These are phyloP conservation scores for Fragaria ananassa DNA, from an alignment of 306 rosid genomes.

Conservation along the genomic window DNA sequence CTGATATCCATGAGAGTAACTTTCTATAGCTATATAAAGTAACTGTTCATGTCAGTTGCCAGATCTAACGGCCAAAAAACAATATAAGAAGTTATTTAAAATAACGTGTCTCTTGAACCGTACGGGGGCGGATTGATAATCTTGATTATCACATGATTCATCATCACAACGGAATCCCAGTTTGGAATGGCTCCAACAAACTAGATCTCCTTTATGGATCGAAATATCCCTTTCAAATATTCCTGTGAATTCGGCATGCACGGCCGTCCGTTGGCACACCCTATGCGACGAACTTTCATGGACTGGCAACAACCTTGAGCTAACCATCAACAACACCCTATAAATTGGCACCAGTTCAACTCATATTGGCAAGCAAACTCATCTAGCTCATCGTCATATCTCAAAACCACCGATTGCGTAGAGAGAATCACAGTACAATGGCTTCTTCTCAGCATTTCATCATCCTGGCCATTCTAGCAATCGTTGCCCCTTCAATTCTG, in stretches of 20 bases:
- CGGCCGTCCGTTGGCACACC: neutral
- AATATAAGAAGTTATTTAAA: too few species aligned
- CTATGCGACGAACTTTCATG: neutral
- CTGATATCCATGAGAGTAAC: too few species aligned
- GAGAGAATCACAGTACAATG: conserved; percentile 12
- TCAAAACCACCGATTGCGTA: neutral
- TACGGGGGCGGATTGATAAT: too few species aligned
- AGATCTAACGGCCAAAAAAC: too few species aligned
- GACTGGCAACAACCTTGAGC: neutral
- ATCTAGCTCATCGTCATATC: neutral
- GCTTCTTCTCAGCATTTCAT: conserved; percentile 24
- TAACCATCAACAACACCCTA: neutral
- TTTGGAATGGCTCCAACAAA: neutral
- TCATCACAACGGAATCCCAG: too few species aligned
- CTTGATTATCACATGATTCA: too few species aligned
- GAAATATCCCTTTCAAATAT: neutral
- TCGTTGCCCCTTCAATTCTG: conserved; percentile 22
- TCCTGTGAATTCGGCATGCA: neutral
- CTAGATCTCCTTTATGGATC: neutral
- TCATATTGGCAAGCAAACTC: neutral
- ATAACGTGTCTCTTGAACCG: too few species aligned
- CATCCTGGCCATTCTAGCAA: conserved; percentile 23
- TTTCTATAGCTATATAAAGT: too few species aligned
- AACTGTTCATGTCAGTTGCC: too few species aligned
- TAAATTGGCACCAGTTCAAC: neutral